Evolutionary conservation across 2,329 filamentous ascomycete species (phyloP).

Genomic region (Ceratocystis papillata): DNA sequence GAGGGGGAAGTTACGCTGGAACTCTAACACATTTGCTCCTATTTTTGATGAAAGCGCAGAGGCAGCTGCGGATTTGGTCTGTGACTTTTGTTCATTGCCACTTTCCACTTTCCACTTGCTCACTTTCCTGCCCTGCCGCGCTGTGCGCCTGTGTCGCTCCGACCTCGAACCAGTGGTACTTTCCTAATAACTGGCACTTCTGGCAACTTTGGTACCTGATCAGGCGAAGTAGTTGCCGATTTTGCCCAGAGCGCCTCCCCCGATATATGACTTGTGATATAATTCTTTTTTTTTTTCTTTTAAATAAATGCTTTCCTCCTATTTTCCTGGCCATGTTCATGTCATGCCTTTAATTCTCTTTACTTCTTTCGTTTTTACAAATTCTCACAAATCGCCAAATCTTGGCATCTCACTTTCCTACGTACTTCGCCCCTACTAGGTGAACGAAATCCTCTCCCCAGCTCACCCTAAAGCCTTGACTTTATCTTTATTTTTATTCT

Average conservation of each 20-base stretch:
- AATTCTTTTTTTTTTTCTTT: neutral
- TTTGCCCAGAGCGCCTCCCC: neutral
- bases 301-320: neutral
- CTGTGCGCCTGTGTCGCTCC: neutral
- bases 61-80: neutral
- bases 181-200: too few species aligned
- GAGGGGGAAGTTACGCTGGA: neutral
- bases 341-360: neutral
- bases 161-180: neutral
- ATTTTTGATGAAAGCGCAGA: neutral
- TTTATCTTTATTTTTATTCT: slow-evolving; percentile 4
- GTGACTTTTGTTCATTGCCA: neutral
- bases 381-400: neutral
- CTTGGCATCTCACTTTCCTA: neutral
- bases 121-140: neutral
- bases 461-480: neutral
- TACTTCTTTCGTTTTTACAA: neutral
- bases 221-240: neutral
- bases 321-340: neutral
- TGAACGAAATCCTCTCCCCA: neutral
- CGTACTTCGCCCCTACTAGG: neutral
- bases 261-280: neutral
- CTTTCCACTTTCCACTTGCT: neutral
- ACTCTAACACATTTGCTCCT: neutral
- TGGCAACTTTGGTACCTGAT: slow-evolving; percentile 7